phyloP scores from a whole-genome alignment of 1,284 basidiomycete species.

The Boletus nobilissimus region DNA sequence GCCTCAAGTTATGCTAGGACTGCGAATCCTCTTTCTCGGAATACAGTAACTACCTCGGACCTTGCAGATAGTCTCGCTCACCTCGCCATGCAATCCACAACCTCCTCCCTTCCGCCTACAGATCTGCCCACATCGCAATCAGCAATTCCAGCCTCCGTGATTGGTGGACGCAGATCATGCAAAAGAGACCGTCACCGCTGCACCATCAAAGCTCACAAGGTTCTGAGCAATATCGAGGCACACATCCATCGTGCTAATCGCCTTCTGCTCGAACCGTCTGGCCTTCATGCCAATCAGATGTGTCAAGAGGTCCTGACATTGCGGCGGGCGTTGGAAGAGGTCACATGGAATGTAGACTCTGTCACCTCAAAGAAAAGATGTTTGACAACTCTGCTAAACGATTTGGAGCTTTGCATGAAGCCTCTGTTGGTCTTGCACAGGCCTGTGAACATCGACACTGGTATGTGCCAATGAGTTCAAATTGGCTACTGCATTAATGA shows the following conservation, averaged over 20 bases:
- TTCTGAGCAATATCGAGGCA: not conserved
- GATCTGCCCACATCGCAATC: not conserved
- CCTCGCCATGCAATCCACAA: not conserved
- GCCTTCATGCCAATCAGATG: not conserved
- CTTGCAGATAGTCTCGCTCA: not conserved
- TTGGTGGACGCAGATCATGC: not conserved
- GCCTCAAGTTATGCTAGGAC: not conserved
- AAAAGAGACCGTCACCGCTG: not conserved
- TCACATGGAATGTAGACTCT: not conserved
- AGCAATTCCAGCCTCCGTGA: not conserved
- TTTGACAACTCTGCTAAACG: not conserved
- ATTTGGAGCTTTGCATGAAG: not conserved
- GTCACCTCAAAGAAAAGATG: not conserved
- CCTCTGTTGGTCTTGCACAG: not conserved
- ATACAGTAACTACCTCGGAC: not conserved
- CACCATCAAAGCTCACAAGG: not conserved
- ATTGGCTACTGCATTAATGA: not conserved
- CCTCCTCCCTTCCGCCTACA: not conserved
- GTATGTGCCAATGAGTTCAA: not conserved
- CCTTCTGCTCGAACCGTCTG: not conserved
- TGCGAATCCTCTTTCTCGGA: not conserved
- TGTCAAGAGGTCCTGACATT: not conserved
- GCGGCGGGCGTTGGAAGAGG: not conserved
- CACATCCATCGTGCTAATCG: not conserved
- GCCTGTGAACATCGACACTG: not conserved